Percentiles rank a stretch among this genome's conserved stretches.
phyloP scores from a whole-genome alignment of 345 rosid species.

The Viola odorata region DNA sequence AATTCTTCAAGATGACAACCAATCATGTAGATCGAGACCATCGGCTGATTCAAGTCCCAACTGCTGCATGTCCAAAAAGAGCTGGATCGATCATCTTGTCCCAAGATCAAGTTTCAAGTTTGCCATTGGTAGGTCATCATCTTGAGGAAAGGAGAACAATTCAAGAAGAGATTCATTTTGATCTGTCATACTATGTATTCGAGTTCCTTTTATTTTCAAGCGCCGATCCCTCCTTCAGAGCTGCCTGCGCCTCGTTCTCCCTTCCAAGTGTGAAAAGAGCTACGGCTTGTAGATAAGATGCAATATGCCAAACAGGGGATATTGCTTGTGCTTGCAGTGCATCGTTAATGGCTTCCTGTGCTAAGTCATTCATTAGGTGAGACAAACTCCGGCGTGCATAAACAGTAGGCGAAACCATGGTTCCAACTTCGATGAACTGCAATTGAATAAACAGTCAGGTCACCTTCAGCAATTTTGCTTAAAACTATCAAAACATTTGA shows the following conservation, averaged over 20 bases:
- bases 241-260: slow-evolving; percentile 65
- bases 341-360: slow-evolving; percentile 66
- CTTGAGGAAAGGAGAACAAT: slow-evolving; percentile 10
- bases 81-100: slow-evolving; percentile 5
- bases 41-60: slow-evolving; percentile 1
- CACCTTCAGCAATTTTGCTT: not conserved
- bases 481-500: not conserved
- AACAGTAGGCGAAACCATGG: slow-evolving; percentile 71
- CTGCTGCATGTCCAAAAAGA: slow-evolving; percentile 8
- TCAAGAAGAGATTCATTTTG: slow-evolving; percentile 8
- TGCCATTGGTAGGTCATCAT: slow-evolving; percentile 11
- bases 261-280: slow-evolving; percentile 57
- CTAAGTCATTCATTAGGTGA: slow-evolving; percentile 63
- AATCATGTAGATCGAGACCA: slow-evolving; percentile 7
- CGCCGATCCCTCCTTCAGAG: slow-evolving; percentile 60
- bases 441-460: slow-evolving; percentile 18
- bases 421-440: slow-evolving; percentile 72
- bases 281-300: slow-evolving; percentile 67
- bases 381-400: slow-evolving; percentile 69
- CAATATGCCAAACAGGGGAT: slow-evolving; percentile 73
- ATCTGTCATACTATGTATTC: slow-evolving; percentile 3
- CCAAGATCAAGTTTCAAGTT: slow-evolving; percentile 12
- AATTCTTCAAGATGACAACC: slow-evolving; percentile 26
- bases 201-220: slow-evolving; percentile 51
- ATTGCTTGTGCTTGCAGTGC: slow-evolving; percentile 67